Evolutionary conservation across 208 protist species (phyloP).

Genomic region (Naegleria fowleri): DNA sequence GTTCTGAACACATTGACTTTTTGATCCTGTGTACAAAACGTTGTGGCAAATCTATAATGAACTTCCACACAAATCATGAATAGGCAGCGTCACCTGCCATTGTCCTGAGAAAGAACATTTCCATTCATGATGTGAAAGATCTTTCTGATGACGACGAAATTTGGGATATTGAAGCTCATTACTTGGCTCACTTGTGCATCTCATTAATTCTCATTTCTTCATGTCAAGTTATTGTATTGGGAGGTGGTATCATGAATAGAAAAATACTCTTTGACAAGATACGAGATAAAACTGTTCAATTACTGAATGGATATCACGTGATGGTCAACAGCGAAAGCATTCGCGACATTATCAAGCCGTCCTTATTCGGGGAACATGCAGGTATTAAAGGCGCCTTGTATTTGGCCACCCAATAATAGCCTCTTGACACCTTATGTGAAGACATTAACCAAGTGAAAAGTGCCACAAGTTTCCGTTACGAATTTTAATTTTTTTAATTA

Average conservation of each 20-base stretch:
- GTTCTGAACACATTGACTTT: too few relatives aligned
- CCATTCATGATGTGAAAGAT: neutral
- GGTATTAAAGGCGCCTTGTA: conserved; percentile 22
- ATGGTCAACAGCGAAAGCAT: neutral
- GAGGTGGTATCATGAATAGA: conserved; percentile 31
- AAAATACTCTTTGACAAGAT: conserved; percentile 7
- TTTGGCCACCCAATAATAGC: neutral
- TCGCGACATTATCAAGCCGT: neutral
- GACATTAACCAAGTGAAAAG: too few relatives aligned
- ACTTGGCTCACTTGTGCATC: conserved; percentile 24
- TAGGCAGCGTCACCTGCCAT: neutral
- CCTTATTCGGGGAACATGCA: neutral
- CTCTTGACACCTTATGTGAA: too few relatives aligned
- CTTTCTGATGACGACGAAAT: conserved; percentile 25
- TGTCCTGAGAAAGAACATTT: conserved; percentile 6
- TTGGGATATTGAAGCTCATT: conserved; percentile 33
- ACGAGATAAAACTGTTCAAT: neutral
- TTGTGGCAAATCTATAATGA: too few relatives aligned
- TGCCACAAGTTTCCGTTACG: too few relatives aligned
- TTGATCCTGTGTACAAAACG: too few relatives aligned
- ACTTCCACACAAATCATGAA: neutral
- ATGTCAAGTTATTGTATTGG: conserved; percentile 23
- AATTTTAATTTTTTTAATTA: too few relatives aligned
- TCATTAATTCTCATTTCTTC: neutral
- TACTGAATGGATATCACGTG: conserved; percentile 29